phyloP scores from a whole-genome alignment of 2,329 filamentous ascomycete species.

The Fusarium nurragi region DNA sequence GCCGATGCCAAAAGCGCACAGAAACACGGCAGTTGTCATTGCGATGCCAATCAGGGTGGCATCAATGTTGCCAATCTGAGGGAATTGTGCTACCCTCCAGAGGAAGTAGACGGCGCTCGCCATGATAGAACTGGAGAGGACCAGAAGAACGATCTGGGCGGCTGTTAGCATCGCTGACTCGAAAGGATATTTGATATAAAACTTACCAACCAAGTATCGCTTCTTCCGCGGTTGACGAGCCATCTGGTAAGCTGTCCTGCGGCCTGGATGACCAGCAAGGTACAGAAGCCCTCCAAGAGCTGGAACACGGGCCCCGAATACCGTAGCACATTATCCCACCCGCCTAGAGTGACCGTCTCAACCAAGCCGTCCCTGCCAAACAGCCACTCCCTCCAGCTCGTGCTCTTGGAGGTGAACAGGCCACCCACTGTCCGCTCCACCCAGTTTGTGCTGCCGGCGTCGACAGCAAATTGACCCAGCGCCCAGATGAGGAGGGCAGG shows the following conservation, averaged over 20 bases:
- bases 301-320: conserved; percentile 97
- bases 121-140: conserved; percentile 89
- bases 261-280: conserved; percentile 92
- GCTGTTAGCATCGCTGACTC: conserved; percentile 47
- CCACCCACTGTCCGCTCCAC: conserved; percentile 80
- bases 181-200: neutral
- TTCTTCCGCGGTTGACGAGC: conserved; percentile 91
- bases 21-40: conserved; percentile 90
- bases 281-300: conserved; percentile 95
- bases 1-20: conserved; percentile 93
- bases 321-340: conserved; percentile 87
- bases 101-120: conserved; percentile 96
- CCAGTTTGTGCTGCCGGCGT: conserved; percentile 81
- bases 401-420: conserved; percentile 68
- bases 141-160: conserved; percentile 83
- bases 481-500: conserved; percentile 92
- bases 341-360: conserved; percentile 81
- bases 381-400: conserved; percentile 82
- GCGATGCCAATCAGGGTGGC: conserved; percentile 92
- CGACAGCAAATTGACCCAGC: conserved; percentile 92
- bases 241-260: conserved; percentile 93
- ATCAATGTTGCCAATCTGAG: conserved; percentile 90
- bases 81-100: conserved; percentile 93
- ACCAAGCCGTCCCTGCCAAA: conserved; percentile 87
- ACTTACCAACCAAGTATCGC: conserved; percentile 95